A percentile compares a stretch with the other conserved stretches of the same genome.
Evolutionary conservation across 1,139 yeast species (phyloP).

Genomic region (Kazachstania sp.): DNA sequence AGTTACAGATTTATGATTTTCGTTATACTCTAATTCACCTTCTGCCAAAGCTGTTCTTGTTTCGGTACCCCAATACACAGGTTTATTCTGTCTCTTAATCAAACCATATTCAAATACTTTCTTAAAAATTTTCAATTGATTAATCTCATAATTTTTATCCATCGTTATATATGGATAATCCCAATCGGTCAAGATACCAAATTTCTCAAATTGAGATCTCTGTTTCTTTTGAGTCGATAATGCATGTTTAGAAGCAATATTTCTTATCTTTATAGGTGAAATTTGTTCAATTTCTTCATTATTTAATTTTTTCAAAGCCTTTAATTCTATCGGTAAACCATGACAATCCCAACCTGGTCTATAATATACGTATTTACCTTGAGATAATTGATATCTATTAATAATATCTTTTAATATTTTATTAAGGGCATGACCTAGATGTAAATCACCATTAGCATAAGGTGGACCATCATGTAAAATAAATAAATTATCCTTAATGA

Average conservation of each 20-base stretch:
- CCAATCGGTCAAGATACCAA: conserved; percentile 84
- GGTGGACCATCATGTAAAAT: conserved; percentile 97
- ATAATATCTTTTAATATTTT: conserved; percentile 82
- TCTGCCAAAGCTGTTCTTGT: conserved; percentile 93
- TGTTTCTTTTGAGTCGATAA: conserved; percentile 54
- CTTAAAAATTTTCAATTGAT: conserved; percentile 65
- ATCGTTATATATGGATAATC: conserved; percentile 63
- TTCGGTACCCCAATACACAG: conserved; percentile 97
- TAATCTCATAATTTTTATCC: conserved; percentile 57
- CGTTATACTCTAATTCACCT: conserved; percentile 85
- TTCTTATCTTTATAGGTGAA: conserved; percentile 49
- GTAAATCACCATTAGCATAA: conserved; percentile 90
- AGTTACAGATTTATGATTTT: conserved; percentile 61
- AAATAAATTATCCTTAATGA: conserved; percentile 37
- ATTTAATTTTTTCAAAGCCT: conserved; percentile 46
- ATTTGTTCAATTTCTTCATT: conserved; percentile 24
- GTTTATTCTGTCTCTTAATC: conserved; percentile 76
- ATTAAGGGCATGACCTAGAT: conserved; percentile 88
- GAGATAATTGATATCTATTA: conserved; percentile 57
- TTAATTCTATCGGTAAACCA: conserved; percentile 91
- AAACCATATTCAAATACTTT: conserved; percentile 58
- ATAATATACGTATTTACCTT: conserved; percentile 56
- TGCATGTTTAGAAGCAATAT: conserved; percentile 63
- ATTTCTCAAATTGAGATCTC: conserved; percentile 50
- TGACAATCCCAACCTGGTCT: conserved; percentile 99